Base-by-base conservation (phyloP, 169 alveolate genomes). In the Plasmodium vinckei region DNA sequence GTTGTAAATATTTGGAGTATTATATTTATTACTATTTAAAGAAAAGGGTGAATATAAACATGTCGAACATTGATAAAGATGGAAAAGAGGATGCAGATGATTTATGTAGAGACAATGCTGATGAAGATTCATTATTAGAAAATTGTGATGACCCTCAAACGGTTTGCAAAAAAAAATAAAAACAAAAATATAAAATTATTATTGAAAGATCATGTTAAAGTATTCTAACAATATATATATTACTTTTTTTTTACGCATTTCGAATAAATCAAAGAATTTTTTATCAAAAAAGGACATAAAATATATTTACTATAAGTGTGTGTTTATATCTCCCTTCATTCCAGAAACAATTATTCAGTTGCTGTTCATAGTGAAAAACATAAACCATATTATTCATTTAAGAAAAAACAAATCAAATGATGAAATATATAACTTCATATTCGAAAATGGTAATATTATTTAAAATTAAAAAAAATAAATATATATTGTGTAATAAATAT, bases 271-370 rank as follows among this genome's bases (percentile, higher is more conserved):
- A 27, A 2, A 19, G 44, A 46, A 44, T 47, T 46, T n/a, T 73
- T 23, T 77, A 44, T 42, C 87, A 25, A 33, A 60, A 39, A 39
- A 70, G 13, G 75, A 86, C 33, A 25, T 25, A 54, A 68, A 70
- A 6, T 86, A 69, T 42, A 86, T 86, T 21, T 70, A 49, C 19
- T 12, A 86, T 51, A 65, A 56, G 7, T 86, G 91, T 47, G 87
- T 86, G 15, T 15, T 86, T 19, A 86, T 86, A 69, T 86, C 91
- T 39, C 91, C 91, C 10, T 86, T 86, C 49, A 60, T 86, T 33
- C 47, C 86, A 51, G 91, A 86, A 86, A 60, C 91, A n/a, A 59
- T 86, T 13, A 65, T 69, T 69, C 91, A 86, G 47, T 49, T 69
- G 12, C 47, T 86, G 54, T 86, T 86, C 56, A 69, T 86, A 25